Base-by-base conservation (phyloP, 2,329 filamentous ascomycete genomes). In the Fusarium luffae region DNA sequence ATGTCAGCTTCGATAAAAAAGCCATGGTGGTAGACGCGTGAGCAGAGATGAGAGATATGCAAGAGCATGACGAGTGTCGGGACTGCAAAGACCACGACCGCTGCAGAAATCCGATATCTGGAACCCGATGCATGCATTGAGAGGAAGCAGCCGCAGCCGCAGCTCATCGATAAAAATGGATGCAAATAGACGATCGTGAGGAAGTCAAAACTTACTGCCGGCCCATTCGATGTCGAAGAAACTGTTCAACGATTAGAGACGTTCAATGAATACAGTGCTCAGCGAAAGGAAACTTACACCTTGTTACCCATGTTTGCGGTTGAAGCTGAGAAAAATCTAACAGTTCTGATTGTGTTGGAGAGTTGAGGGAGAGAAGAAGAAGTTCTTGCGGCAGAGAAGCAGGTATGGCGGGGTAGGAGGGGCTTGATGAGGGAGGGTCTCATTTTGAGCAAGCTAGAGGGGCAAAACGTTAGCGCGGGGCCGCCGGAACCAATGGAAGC, bases 201-300 rank as follows among this genome's bases (percentile, higher is more conserved):
- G 21, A 42, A 58, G 52, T 66, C 37, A 61, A 59, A 57, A 71
- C 88, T 85, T 86, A 93, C 92, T 78, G 72, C 92, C 92, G 79
- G 89, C 85, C 91, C 91, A 93, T 79, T 85, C 79, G 68, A 92
- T 78, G 70, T 94, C 91, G 85, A 95, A 94, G 85, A 84, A 93
- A 77, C 86, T 89, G 66, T 63, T 43, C 46, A 60, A 21, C 6
- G 60, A 67, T 78, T 48, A 79, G 76, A 50, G 55, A 52, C 32
- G 57, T 28, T 41, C 34, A 49, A 19, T 13, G 23, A 34, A 55
- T 18, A 21, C 30, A 60, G 68, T 44, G 77, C 66, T 25, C 41
- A 12, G 34, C 11, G 5, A 10, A 40, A 12, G 27, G 37, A 9
- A 48, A 87, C 89, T 85, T 86, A 93, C 84, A 89, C 89, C 81